These are phyloP conservation scores for Linum usitatissimum DNA, from an alignment of 345 rosid genomes.

Conservation along the genomic window DNA sequence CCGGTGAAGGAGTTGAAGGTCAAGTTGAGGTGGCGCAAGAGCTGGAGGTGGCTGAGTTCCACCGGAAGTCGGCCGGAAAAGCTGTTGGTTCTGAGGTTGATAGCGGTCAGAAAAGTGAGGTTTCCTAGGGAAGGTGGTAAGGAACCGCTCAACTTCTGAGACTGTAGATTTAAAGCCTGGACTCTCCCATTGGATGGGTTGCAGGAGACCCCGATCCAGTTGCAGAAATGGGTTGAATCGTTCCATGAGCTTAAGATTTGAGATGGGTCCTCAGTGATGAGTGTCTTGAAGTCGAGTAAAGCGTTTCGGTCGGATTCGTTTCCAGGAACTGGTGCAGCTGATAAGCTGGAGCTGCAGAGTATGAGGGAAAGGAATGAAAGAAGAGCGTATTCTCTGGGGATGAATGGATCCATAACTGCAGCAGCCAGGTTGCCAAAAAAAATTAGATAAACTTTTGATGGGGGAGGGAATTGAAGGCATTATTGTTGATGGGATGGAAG, in stretches of 20 bases:
- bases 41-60: not conserved
- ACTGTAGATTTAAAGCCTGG: slow-evolving; percentile 7
- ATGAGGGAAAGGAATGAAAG: not conserved
- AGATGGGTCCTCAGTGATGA: slow-evolving; percentile 18
- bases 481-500: too few relatives aligned
- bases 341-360: not conserved
- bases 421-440: not conserved
- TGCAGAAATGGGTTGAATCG: slow-evolving; percentile 20
- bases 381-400: too few relatives aligned
- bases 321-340: not conserved
- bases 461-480: too few relatives aligned
- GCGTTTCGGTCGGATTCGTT: slow-evolving; percentile 15
- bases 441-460: too few relatives aligned
- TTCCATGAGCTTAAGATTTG: slow-evolving; percentile 18
- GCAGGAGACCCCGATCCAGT: slow-evolving; percentile 21
- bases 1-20: not conserved
- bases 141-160: slow-evolving; percentile 15
- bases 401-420: not conserved
- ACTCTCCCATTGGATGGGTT: slow-evolving; percentile 6
- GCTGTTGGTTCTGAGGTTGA: slow-evolving; percentile 12
- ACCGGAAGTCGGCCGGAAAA: slow-evolving; percentile 17
- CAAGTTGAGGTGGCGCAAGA: slow-evolving; percentile 1
- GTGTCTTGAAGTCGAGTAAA: slow-evolving; percentile 19
- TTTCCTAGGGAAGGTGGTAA: slow-evolving; percentile 18
- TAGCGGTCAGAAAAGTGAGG: slow-evolving; percentile 10